Percentiles rank a stretch among this genome's conserved stretches.
Conservation (phyloP, 768 basidiomycete genomes). For the Tricholoma saponaceum region DNA sequence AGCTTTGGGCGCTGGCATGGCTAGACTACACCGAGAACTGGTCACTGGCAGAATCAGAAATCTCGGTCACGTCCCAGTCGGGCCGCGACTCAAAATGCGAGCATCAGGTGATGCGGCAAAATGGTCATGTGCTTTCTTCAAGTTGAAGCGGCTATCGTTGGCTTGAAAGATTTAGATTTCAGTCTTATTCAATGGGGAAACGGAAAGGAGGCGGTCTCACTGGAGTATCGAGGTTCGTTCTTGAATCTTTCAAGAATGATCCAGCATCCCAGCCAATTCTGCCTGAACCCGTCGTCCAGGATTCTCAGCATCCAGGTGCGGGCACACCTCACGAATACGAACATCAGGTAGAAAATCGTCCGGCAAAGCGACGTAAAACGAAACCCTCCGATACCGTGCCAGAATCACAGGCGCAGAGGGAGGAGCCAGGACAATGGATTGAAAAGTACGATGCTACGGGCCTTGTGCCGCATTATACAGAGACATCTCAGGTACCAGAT, state of each 20-base stretch:
- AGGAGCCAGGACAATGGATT: slow-evolving; percentile 22
- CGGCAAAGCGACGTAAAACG: slow-evolving; percentile 33
- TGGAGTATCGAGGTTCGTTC: slow-evolving; percentile 41
- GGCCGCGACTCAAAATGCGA: no score
- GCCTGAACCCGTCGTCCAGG: background rate
- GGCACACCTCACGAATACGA: background rate
- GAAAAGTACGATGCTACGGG: slow-evolving; percentile 63
- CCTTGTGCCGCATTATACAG: slow-evolving; percentile 68
- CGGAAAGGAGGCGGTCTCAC: slow-evolving; percentile 38
- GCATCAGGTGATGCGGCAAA: background rate
- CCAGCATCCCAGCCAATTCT: background rate
- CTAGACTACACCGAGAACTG: no score
- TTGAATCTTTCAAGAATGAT: slow-evolving; percentile 30
- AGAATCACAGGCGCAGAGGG: slow-evolving; percentile 15
- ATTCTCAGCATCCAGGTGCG: background rate
- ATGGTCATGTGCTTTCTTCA: background rate
- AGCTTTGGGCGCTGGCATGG: background rate
- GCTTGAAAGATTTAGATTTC: background rate
- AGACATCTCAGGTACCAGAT: slow-evolving; percentile 64
- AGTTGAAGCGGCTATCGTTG: no score
- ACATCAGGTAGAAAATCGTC: slow-evolving; percentile 14
- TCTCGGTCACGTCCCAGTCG: background rate
- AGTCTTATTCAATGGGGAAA: slow-evolving; percentile 22
- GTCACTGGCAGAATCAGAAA: no score
- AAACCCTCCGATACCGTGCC: background rate